Conservation (phyloP, 208 protist genomes). For the Leishmania major region DNA sequence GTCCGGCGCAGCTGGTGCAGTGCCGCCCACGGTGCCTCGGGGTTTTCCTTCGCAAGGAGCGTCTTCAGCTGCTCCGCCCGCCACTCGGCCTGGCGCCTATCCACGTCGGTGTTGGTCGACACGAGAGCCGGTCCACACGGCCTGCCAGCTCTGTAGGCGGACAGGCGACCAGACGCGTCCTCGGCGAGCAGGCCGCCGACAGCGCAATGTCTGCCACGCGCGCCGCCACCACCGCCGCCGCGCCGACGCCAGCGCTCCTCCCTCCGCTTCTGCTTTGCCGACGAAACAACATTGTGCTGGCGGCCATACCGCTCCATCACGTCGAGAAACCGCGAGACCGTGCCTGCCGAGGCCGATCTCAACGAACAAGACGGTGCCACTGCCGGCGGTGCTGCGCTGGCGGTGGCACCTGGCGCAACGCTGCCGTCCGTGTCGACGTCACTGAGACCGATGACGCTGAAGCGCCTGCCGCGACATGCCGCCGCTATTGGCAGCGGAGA, state of each 20-base stretch:
- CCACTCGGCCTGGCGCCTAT: slow-evolving; percentile 57
- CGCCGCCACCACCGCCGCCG: slow-evolving; percentile 7
- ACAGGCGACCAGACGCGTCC: slow-evolving; percentile 64
- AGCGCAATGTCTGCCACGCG: slow-evolving; percentile 2
- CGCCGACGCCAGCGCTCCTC: slow-evolving; percentile 39
- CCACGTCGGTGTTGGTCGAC: slow-evolving; percentile 24
- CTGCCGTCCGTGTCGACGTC: slow-evolving; percentile 2
- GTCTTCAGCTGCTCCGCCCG: slow-evolving; percentile 54
- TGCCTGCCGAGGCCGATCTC: slow-evolving; percentile 6
- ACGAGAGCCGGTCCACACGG: slow-evolving; percentile 65
- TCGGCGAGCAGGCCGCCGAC: slow-evolving; percentile 54
- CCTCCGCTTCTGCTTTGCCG: slow-evolving; percentile 23
- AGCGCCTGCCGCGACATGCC: neutral
- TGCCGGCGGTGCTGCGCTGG: neutral
- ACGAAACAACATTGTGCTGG: slow-evolving; percentile 19
- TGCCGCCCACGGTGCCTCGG: slow-evolving; percentile 71
- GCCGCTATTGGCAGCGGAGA: neutral
- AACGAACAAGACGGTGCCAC: neutral
- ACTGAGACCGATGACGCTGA: slow-evolving; percentile 20
- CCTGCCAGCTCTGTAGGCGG: slow-evolving; percentile 56
- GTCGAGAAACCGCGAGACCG: slow-evolving; percentile 63
- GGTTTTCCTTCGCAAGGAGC: slow-evolving; percentile 49
- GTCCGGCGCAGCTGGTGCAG: slow-evolving; percentile 44
- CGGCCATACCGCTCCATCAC: slow-evolving; percentile 48
- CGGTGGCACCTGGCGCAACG: neutral